Conservation (phyloP, 257 asterid species). For the Ocimum tenuiflorum region DNA sequence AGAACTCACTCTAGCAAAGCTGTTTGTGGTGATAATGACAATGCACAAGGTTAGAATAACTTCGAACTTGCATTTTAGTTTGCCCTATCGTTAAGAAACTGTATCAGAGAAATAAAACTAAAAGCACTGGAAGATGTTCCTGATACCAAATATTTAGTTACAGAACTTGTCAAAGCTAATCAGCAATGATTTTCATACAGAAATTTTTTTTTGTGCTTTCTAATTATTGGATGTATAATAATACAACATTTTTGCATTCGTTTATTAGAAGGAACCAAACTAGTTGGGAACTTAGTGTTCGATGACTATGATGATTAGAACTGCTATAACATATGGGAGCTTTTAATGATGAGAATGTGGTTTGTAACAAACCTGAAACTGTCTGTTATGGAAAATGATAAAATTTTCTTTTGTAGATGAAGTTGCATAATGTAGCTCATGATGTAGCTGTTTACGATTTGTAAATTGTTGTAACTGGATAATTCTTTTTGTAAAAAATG, state of each 20-base stretch:
- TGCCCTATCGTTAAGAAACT: background rate
- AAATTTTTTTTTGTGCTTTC: background rate
- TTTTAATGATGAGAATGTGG: too few relatives aligned
- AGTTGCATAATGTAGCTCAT: background rate
- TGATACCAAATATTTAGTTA: background rate
- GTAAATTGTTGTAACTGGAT: background rate
- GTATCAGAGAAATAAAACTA: background rate
- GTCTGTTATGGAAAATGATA: background rate
- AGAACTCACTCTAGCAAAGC: conserved; percentile 11
- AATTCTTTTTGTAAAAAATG: background rate
- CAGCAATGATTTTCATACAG: background rate
- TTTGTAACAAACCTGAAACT: background rate
- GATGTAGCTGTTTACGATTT: background rate
- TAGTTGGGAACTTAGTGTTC: background rate
- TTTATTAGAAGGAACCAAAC: background rate
- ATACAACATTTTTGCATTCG: background rate
- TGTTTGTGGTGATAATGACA: conserved; percentile 24
- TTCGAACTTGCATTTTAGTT: background rate
- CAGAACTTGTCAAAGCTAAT: background rate
- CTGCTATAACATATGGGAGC: background rate
- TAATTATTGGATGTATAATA: background rate
- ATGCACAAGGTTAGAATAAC: conserved; percentile 32
- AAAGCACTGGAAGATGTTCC: background rate
- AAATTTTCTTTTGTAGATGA: background rate
- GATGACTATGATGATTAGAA: background rate